These are phyloP conservation scores for Aspergillus uvarum DNA, from an alignment of 2,329 filamentous ascomycete species.

Conservation along the genomic window DNA sequence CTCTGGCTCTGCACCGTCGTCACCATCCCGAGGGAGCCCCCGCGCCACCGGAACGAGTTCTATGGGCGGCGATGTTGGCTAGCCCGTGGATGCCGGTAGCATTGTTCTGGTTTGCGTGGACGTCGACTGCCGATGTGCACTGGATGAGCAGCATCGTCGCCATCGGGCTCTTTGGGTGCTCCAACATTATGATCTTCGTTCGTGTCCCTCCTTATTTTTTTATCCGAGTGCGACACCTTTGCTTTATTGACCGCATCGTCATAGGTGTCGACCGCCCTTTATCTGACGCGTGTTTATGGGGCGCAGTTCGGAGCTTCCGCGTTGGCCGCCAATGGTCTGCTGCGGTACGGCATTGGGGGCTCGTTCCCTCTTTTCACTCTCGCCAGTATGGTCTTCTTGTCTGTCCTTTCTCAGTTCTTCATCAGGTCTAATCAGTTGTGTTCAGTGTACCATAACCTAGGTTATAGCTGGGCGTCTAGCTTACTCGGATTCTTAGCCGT, in stretches of 20 bases:
- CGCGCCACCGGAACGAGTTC: constrained; percentile 48
- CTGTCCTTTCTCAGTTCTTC: too few species aligned
- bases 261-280: constrained; percentile 43
- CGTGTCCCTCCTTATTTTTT: constrained; percentile 33
- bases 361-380: constrained; percentile 39
- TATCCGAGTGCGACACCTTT: too few species aligned
- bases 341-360: constrained; percentile 34
- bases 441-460: constrained; percentile 34
- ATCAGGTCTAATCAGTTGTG: background rate
- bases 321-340: constrained; percentile 34
- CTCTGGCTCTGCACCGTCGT: background rate
- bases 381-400: constrained; percentile 12
- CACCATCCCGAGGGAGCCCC: constrained; percentile 20
- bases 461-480: constrained; percentile 34
- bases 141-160: constrained; percentile 37
- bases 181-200: constrained; percentile 30
- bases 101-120: constrained; percentile 53
- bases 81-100: constrained; percentile 49
- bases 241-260: too few species aligned
- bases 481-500: constrained; percentile 35
- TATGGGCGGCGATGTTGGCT: constrained; percentile 52
- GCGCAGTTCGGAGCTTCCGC: constrained; percentile 28
- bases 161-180: constrained; percentile 26
- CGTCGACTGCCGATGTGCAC: constrained; percentile 40
- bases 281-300: constrained; percentile 32